These are phyloP conservation scores for Eragrostis curvula DNA, from an alignment of 176 grass and related monocot genomes.

Conservation along the genomic window DNA sequence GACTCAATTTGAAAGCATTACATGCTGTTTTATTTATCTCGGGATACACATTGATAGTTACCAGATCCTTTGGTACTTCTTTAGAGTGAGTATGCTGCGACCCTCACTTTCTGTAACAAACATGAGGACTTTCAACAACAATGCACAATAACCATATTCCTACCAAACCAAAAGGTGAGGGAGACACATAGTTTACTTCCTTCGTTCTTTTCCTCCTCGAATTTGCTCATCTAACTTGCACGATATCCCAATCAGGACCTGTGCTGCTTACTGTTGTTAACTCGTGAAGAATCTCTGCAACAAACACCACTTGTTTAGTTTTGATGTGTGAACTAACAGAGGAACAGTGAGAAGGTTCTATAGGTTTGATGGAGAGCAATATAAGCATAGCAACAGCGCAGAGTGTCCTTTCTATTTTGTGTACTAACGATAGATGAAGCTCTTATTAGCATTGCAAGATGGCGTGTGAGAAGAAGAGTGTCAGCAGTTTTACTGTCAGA, in stretches of 20 bases:
- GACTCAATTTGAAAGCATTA: not conserved
- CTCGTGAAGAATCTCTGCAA: constrained; percentile 17
- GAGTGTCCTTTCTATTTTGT: not conserved
- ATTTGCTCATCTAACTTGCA: constrained; percentile 41
- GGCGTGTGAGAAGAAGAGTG: constrained; percentile 35
- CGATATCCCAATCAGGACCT: not conserved
- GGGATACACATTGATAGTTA: not conserved
- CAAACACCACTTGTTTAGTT: constrained; percentile 29
- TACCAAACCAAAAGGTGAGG: constrained; percentile 40
- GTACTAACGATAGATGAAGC: not conserved
- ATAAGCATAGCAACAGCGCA: not conserved
- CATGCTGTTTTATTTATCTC: not conserved
- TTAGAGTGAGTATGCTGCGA: constrained; percentile 10
- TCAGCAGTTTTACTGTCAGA: constrained; percentile 36
- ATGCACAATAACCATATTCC: constrained; percentile 30
- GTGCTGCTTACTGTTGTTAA: constrained; percentile 15
- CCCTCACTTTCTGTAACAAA: constrained; percentile 26
- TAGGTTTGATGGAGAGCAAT: constrained; percentile 14
- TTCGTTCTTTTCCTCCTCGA: not conserved
- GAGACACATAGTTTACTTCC: constrained; percentile 20
- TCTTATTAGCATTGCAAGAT: constrained; percentile 37
- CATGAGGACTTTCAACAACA: not conserved
- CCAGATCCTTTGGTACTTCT: not conserved
- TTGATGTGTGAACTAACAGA: constrained; percentile 40
- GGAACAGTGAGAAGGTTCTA: not conserved